Conservation (phyloP, 345 rosid species). For the Citropsis articulata region DNA sequence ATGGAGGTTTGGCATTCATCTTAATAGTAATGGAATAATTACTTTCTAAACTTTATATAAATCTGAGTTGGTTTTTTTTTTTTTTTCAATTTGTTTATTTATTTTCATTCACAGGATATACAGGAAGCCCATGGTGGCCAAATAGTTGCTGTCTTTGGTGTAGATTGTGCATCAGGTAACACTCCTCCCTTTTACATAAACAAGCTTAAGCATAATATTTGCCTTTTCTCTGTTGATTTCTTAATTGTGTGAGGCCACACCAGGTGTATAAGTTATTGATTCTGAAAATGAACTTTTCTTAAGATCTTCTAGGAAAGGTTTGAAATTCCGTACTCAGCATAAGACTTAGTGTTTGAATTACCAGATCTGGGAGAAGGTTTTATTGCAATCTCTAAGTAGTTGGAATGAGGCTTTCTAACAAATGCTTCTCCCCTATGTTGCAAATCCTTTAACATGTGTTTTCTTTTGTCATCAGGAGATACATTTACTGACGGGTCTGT, state of each 20-base stretch:
- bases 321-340: neutral
- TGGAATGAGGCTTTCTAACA: neutral
- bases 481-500: constrained; percentile 96
- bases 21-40: neutral
- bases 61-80: neutral
- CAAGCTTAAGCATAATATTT: neutral
- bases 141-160: constrained; percentile 97
- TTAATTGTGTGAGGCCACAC: neutral
- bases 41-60: neutral
- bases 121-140: constrained; percentile 99
- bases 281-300: neutral
- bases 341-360: neutral
- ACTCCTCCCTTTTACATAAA: constrained; percentile 1
- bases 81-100: constrained; percentile 1
- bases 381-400: neutral
- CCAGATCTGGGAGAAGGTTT: neutral
- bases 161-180: constrained; percentile 98
- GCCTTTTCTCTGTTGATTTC: neutral
- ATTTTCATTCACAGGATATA: constrained; percentile 61
- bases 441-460: neutral
- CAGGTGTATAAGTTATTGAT: neutral
- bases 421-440: neutral
- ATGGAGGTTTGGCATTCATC: constrained; percentile 64
- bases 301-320: neutral
- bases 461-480: constrained; percentile 51